Percentiles rank a stretch among this genome's conserved stretches.
Evolutionary conservation across 73 alveolate species (phyloP).

Genomic region (Stentor roeselii): DNA sequence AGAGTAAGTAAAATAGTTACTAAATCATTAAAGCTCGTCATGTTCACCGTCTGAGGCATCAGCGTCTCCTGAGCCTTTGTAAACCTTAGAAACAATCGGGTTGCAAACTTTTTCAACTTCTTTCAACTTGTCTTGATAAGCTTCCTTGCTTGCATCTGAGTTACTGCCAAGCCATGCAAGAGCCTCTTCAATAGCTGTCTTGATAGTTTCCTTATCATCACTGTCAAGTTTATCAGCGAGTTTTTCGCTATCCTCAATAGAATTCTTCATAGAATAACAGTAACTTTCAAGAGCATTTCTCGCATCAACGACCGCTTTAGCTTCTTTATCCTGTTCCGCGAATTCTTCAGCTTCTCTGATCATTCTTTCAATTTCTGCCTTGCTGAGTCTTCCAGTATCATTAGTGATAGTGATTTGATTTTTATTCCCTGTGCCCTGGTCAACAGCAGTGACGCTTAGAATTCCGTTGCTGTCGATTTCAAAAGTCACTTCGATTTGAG

Average conservation of each 20-base stretch:
- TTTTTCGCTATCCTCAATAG: slow-evolving; percentile 84
- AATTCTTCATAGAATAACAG: slow-evolving; percentile 85
- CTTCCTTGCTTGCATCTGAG: slow-evolving; percentile 85
- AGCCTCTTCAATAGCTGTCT: slow-evolving; percentile 75
- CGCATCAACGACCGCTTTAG: slow-evolving; percentile 92
- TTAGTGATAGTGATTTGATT: slow-evolving; percentile 94
- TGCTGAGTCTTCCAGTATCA: slow-evolving; percentile 94
- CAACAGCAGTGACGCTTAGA: slow-evolving; percentile 84
- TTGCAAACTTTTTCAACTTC: slow-evolving; percentile 66
- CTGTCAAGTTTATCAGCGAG: slow-evolving; percentile 63
- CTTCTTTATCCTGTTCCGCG: slow-evolving; percentile 90
- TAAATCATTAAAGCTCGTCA: slow-evolving; percentile 34
- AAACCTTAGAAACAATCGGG: slow-evolving; percentile 87
- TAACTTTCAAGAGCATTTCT: slow-evolving; percentile 92
- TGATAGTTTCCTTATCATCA: slow-evolving; percentile 70
- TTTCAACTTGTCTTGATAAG: slow-evolving; percentile 71
- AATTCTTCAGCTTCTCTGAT: slow-evolving; percentile 88
- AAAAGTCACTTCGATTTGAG: slow-evolving; percentile 95
- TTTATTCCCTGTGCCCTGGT: slow-evolving; percentile 84
- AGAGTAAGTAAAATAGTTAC: too few species aligned
- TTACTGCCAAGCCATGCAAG: slow-evolving; percentile 80
- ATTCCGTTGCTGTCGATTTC: slow-evolving; percentile 90
- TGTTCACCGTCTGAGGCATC: slow-evolving; percentile 59
- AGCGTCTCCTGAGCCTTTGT: slow-evolving; percentile 77
- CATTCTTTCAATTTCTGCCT: slow-evolving; percentile 90